These are phyloP conservation scores for Mortierella sp. DNA, from an alignment of 371 early-diverging fungal species.

Conservation along the genomic window DNA sequence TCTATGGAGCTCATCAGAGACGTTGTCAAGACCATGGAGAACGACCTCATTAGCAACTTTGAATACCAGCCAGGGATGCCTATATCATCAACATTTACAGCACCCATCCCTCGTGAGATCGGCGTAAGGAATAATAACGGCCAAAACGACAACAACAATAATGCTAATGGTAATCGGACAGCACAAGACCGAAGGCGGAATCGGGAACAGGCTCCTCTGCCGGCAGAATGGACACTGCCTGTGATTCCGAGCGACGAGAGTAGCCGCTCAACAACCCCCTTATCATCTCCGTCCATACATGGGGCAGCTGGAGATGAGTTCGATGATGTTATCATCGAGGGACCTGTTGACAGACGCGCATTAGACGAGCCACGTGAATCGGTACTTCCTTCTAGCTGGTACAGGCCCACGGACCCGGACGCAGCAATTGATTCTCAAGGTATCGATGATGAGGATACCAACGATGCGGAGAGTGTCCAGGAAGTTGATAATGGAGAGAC, in stretches of 20 bases:
- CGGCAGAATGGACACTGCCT: constrained; percentile 28
- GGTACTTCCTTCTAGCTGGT: constrained; percentile 21
- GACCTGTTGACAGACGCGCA: neutral
- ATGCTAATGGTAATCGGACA: neutral
- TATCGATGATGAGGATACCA: too few species aligned
- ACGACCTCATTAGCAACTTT: constrained; percentile 88
- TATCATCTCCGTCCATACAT: neutral
- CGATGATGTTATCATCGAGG: neutral
- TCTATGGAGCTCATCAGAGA: constrained; percentile 91
- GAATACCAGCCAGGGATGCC: constrained; percentile 93
- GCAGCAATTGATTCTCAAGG: constrained; percentile 9
- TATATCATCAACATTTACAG: constrained; percentile 92
- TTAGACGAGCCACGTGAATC: neutral
- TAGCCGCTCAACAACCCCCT: constrained; percentile 4
- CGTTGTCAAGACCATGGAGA: constrained; percentile 90
- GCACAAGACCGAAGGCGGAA: constrained; percentile 14
- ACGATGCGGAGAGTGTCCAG: neutral
- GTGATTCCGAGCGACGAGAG: constrained; percentile 4
- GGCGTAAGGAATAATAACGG: constrained; percentile 33
- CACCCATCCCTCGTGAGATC: constrained; percentile 73
- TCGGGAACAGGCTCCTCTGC: constrained; percentile 21
- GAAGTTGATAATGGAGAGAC: constrained; percentile 15
- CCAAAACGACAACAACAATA: constrained; percentile 6
- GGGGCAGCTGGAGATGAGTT: neutral
- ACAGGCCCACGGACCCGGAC: constrained; percentile 31